phyloP scores from a whole-genome alignment of 1,284 basidiomycete species.

The Amylostereum areolatum region DNA sequence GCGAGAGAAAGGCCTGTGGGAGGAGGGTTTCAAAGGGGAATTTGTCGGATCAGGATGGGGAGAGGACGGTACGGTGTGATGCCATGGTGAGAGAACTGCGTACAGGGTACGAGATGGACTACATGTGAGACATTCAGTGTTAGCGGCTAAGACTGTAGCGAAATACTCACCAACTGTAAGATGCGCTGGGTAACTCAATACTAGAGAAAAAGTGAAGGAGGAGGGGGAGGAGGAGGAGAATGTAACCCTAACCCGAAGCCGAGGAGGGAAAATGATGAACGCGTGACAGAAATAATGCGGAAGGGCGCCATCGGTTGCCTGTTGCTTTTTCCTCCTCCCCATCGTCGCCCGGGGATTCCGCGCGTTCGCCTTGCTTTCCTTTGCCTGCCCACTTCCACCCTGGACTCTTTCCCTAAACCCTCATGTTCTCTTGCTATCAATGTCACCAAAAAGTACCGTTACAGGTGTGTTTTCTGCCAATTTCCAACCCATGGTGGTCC shows the following conservation, averaged over 20 bases:
- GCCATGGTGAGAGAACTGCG: slow-evolving; percentile 11
- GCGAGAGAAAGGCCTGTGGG: slow-evolving; percentile 60
- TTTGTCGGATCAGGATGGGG: slow-evolving; percentile 10
- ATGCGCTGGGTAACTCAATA: no score
- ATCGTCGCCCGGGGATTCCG: slow-evolving; percentile 1
- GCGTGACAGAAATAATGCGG: neutral
- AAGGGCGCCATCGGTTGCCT: neutral
- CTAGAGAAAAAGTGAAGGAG: slow-evolving; percentile 3
- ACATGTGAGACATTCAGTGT: no score
- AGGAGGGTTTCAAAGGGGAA: slow-evolving; percentile 8
- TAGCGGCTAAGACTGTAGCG: no score
- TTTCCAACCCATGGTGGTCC: no score
- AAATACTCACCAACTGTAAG: no score
- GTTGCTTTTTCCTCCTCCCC: slow-evolving; percentile 6
- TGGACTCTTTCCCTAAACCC: slow-evolving; percentile 19
- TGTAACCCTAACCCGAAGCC: neutral
- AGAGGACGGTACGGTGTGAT: slow-evolving; percentile 9
- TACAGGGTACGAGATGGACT: slow-evolving; percentile 1
- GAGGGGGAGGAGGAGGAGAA: neutral
- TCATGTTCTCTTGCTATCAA: slow-evolving; percentile 11
- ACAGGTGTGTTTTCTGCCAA: neutral
- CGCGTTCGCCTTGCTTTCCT: neutral
- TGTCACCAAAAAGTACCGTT: neutral
- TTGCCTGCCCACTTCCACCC: slow-evolving; percentile 19
- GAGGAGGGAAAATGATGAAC: neutral